A percentile compares a stretch with the other conserved stretches of the same genome.
Evolutionary conservation across 257 asterid genomes (phyloP).

Genomic region (Ehretia macrophylla): DNA sequence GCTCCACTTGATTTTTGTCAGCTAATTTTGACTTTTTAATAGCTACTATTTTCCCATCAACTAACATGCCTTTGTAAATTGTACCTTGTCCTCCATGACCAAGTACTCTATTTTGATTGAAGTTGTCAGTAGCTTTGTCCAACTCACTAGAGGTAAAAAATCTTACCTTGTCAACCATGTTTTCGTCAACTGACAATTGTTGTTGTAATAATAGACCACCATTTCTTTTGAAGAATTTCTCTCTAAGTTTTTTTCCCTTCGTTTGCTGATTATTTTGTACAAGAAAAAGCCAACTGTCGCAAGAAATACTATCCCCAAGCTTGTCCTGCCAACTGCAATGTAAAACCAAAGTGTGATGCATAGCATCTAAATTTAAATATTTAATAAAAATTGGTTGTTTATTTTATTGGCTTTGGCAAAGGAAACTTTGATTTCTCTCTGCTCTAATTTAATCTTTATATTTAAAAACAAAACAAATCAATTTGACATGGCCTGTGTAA

Average conservation of each 20-base stretch:
- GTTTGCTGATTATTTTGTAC: constrained; percentile 10
- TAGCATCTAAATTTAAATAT: too few species aligned
- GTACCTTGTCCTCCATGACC: neutral
- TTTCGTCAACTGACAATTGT: neutral
- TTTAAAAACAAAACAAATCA: too few species aligned
- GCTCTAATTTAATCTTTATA: too few species aligned
- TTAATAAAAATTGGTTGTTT: too few species aligned
- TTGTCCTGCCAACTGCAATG: neutral
- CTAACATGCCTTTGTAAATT: neutral
- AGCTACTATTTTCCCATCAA: neutral
- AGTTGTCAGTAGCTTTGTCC: neutral
- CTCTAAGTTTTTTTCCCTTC: constrained; percentile 10
- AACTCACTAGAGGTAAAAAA: neutral
- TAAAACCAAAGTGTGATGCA: neutral
- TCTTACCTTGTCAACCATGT: neutral
- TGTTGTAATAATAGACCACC: constrained; percentile 7
- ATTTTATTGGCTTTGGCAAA: too few species aligned
- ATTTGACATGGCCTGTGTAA: too few species aligned
- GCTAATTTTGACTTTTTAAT: neutral
- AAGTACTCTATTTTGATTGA: neutral
- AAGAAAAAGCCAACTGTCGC: constrained; percentile 6
- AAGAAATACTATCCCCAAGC: constrained; percentile 5
- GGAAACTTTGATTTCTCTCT: too few species aligned
- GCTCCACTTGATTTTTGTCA: neutral
- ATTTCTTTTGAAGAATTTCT: constrained; percentile 18